Evolutionary conservation across 257 asterid species (phyloP), one percentile per base, ranked within the genome.

Genomic region (Solanum neorickii): DNA sequence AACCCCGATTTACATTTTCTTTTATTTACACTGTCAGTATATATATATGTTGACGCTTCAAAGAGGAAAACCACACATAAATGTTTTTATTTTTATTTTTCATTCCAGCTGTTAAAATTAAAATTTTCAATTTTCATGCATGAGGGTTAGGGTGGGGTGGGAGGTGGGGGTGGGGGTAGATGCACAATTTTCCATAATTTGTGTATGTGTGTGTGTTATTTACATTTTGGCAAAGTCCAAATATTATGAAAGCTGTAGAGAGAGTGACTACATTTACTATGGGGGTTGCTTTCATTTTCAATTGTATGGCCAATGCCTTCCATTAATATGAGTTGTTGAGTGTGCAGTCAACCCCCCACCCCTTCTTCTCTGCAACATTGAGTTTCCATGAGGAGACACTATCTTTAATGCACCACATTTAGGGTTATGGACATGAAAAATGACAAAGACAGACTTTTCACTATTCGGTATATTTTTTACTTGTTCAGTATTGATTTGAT

Each of bases 271-370:
- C 97, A 94, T 92, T 94, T 89, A 93, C 73, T 92, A 46, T 82
- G 82, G 90, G 94, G 29, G 27, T 93, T 88, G 92, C 93, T 95
- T 91, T 94, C 95, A 89, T 29, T 47, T 92, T 73, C 95, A 90
- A 21, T n/a, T 76, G 27, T 18, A 78, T 78, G 84, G 84, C 60
- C 84, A 78, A 9, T 52, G 29, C 85, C 8, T 59, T 75, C 91
- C 92, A 91, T 94, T 88, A 94, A 92, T 94, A 88, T 88, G 70
- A 83, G 85, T 80, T 87, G 92, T 92, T 88, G 94, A 90, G 82
- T 87, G 89, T 78, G 88, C 94, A 92, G 97, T 94, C 96, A 94
- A 93, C 94, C 92, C 94, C 90, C 56, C 7, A 5, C 39, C 39
- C 92, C 87, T 66, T 78, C 83, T 37, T 20, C 91, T 89, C 68